Base-by-base conservation (phyloP, 306 rosid species). In the Neltuma alba region DNA sequence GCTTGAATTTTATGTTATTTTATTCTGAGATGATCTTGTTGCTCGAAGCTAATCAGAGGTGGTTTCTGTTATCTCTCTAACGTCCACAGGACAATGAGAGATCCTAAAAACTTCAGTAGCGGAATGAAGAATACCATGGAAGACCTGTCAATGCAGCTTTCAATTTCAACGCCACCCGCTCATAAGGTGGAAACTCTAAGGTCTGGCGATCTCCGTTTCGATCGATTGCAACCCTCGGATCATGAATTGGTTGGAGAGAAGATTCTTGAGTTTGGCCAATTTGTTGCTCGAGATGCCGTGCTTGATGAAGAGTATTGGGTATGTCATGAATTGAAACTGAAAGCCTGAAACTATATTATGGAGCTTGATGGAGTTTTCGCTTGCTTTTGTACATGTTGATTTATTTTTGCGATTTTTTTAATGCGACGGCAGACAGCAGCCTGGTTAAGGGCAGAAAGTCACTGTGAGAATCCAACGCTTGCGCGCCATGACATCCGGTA, bases 261-360 rank as follows among this genome's bases (percentile, higher is more conserved):
- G 7, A 84, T 38, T 23, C 21, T 88, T 20, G 87, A 89, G 70
- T 91, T 90, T 41, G 91, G 89, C 20, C 79, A 86, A 48, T 93
- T 86, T 57, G 82, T 90, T 72, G 97, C 90, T 14, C 79, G 97
- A 55, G 78, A 87, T 67, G 92, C 91, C 67, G 20, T 89, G 63
- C 86, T 90, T 48, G 90, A 93, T 75, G 89, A 90, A 85, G 97
- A 91, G 79, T 87, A 66, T 78, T 91, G 98, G 97, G 97, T 89
- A 83, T 79, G 92, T 11, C 27, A 75, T 34, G 11, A 58, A 40
- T 61, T 79, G 14, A 23, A n/a, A 28, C 33, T 44, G 16, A 57
- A 55, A 57, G 25, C 20, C 14, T 23, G 28, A 21, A n/a, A 20
- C 60, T 8, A 7, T 10, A 38, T 27, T 14, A 3, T 66, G n/a